These are phyloP conservation scores for Collariella sp. DNA, from an alignment of 495 filamentous ascomycete species.

Conservation along the genomic window DNA sequence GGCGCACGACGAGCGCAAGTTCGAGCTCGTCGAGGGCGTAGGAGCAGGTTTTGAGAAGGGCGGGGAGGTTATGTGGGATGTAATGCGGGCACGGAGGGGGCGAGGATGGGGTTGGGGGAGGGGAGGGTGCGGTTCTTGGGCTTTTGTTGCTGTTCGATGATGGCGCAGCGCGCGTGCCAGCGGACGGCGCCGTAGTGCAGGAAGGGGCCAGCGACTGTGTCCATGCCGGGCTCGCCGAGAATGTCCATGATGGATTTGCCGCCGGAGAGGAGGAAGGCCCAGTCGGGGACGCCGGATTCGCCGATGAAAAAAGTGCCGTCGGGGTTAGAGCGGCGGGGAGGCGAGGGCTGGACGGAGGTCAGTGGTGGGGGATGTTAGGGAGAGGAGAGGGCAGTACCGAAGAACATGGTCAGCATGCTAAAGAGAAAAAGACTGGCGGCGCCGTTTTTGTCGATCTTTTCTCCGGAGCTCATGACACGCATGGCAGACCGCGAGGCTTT, in stretches of 20 bases:
- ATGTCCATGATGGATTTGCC: constrained; percentile 21
- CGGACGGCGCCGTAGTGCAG: constrained; percentile 19
- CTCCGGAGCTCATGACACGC: constrained; percentile 14
- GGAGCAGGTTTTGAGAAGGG: constrained; percentile 14
- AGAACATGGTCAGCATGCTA: constrained; percentile 30
- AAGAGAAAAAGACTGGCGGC: constrained; percentile 28
- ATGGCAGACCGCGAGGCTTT: constrained; percentile 28
- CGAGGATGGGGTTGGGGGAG: constrained; percentile 1
- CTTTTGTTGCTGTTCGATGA: not conserved
- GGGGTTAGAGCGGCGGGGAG: constrained; percentile 21
- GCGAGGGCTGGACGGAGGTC: constrained; percentile 17
- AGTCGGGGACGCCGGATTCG: constrained; percentile 25
- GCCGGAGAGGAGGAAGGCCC: constrained; percentile 30
- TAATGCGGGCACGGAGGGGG: constrained; percentile 12
- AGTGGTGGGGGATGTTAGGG: not conserved
- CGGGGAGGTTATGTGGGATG: not conserved
- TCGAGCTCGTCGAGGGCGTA: constrained; percentile 29
- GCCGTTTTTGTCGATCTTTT: constrained; percentile 7
- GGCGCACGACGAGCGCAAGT: constrained; percentile 13
- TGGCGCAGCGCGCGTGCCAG: constrained; percentile 17
- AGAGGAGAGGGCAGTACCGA: constrained; percentile 12
- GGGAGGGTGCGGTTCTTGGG: not conserved
- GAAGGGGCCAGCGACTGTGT: constrained; percentile 20
- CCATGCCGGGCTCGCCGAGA: constrained; percentile 13
- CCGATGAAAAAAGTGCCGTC: constrained; percentile 25